Percentiles rank a stretch among this genome's conserved stretches.
phyloP scores from a whole-genome alignment of 2,329 filamentous ascomycete species.

The Nemania serpens region DNA sequence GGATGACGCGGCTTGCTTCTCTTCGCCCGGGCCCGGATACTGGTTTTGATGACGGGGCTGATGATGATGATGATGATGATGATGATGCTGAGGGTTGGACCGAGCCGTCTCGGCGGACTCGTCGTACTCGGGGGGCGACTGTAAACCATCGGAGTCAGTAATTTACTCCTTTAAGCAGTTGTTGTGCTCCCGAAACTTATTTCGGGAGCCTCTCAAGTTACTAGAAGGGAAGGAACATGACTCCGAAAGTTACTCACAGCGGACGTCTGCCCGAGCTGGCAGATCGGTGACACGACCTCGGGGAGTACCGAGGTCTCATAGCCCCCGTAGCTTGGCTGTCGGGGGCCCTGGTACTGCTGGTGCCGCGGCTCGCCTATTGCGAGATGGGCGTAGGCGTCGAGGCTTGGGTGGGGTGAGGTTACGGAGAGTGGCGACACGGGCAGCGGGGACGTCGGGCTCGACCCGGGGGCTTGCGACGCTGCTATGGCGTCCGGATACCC shows the following conservation, averaged over 20 bases:
- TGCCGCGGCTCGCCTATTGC: neutral
- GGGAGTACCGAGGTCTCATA: neutral
- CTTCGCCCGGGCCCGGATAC: neutral
- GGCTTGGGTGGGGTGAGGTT: neutral
- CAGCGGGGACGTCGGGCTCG: slow-evolving; percentile 14
- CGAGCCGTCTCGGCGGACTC: slow-evolving; percentile 16
- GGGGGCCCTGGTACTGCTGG: neutral
- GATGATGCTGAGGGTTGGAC: neutral
- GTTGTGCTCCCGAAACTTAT: no score
- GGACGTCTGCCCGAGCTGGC: slow-evolving; percentile 25
- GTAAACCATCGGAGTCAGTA: no score
- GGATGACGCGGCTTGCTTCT: slow-evolving; percentile 21
- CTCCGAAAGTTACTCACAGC: no score
- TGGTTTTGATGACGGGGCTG: neutral
- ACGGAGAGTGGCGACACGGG: slow-evolving; percentile 22
- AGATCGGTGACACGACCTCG: slow-evolving; percentile 24
- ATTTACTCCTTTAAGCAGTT: no score
- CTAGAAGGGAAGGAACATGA: no score
- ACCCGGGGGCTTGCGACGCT: neutral
- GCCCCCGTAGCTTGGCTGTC: slow-evolving; percentile 7
- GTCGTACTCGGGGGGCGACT: slow-evolving; percentile 23
- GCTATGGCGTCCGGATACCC: slow-evolving; percentile 20
- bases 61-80: neutral
- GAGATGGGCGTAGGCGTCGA: neutral
- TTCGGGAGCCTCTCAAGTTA: no score